These are phyloP conservation scores for Rhizophagus clarus DNA, from an alignment of 192 early-diverging fungal genomes.

Conservation along the genomic window DNA sequence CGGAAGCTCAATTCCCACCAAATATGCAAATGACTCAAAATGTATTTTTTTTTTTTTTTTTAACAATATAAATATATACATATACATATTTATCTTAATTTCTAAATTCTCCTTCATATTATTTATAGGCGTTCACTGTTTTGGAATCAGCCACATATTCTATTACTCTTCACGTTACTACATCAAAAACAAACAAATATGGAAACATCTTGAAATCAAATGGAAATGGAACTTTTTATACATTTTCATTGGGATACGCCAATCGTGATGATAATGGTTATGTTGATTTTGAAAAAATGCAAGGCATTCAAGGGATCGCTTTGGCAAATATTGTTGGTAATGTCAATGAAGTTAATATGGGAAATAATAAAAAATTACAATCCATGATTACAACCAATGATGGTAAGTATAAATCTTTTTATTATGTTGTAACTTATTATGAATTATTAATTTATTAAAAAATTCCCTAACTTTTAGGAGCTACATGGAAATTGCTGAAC, in stretches of 20 bases:
- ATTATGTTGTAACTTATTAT: background rate
- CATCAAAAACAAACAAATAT: conserved; percentile 63
- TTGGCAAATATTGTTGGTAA: conserved; percentile 88
- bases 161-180: conserved; percentile 70
- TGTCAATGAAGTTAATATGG: conserved; percentile 59
- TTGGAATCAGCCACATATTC: conserved; percentile 64
- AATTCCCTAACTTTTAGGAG: background rate
- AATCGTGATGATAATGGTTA: conserved; percentile 71
- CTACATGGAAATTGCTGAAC: background rate
- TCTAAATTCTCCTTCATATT: background rate
- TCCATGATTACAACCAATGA: conserved; percentile 89
- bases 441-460: background rate
- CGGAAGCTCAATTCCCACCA: conserved; percentile 78
- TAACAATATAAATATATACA: too few species aligned
- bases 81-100: too few species aligned
- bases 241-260: conserved; percentile 72
- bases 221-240: conserved; percentile 85
- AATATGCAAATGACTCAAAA: conserved; percentile 47
- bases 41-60: background rate
- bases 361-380: conserved; percentile 64
- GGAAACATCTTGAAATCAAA: conserved; percentile 92
- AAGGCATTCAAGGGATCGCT: conserved; percentile 81
- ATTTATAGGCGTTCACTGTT: conserved; percentile 66
- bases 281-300: conserved; percentile 93
- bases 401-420: conserved; percentile 42